Percentiles rank a stretch among this genome's conserved stretches.
Conservation (phyloP, 1,284 basidiomycete genomes). For the Tremellales sp. region DNA sequence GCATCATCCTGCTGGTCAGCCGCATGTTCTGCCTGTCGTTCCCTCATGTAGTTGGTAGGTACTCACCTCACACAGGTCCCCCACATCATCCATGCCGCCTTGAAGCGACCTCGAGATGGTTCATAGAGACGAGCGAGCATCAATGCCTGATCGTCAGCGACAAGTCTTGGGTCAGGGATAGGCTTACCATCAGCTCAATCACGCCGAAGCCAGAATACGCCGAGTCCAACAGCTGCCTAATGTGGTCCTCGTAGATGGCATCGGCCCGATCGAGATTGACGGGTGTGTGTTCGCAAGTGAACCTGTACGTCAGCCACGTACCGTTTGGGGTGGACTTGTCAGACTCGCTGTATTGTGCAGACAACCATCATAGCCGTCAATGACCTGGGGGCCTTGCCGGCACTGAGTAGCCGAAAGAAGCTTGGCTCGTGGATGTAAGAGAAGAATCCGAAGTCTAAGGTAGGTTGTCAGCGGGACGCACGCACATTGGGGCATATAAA, state of each 20-base stretch:
- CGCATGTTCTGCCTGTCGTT: too few species aligned
- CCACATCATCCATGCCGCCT: slow-evolving; percentile 10
- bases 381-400: slow-evolving; percentile 6
- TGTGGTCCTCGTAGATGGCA: slow-evolving; percentile 3
- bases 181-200: slow-evolving; percentile 7
- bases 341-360: slow-evolving; percentile 5
- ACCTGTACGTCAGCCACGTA: neutral
- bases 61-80: slow-evolving; percentile 6
- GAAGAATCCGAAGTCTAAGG: slow-evolving; percentile 14
- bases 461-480: too few species aligned
- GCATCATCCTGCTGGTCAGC: slow-evolving; percentile 14
- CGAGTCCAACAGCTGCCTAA: neutral
- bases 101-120: slow-evolving; percentile 4
- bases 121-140: slow-evolving; percentile 7
- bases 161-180: neutral
- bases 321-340: neutral
- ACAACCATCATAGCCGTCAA: slow-evolving; percentile 11
- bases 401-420: slow-evolving; percentile 8
- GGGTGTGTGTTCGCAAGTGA: slow-evolving; percentile 7
- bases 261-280: slow-evolving; percentile 3
- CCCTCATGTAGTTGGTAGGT: too few species aligned
- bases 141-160: neutral
- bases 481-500: too few species aligned
- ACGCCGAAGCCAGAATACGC: slow-evolving; percentile 9
- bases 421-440: slow-evolving; percentile 13